phyloP scores from a whole-genome alignment of 2,329 filamentous ascomycete genomes.

The Pseudogymnoascus sp. region DNA sequence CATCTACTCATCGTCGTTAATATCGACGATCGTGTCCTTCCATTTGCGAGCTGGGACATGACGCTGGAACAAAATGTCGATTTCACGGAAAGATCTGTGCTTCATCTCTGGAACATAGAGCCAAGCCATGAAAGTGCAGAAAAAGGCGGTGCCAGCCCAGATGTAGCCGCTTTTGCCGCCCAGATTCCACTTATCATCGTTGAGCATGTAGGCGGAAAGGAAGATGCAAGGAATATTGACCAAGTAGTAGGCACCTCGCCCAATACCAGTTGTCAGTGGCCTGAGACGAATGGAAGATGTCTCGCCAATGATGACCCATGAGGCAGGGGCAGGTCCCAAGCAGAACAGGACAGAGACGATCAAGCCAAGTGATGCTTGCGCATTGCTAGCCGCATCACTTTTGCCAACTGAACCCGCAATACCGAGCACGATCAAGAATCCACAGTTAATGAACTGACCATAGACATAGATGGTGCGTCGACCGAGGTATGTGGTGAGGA shows the following conservation, averaged over 20 bases:
- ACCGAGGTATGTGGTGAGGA: conserved; percentile 57
- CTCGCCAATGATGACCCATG: conserved; percentile 61
- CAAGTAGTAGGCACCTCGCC: conserved; percentile 57
- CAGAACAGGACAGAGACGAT: conserved; percentile 61
- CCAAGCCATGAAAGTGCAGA: conserved; percentile 43
- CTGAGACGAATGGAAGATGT: conserved; percentile 58
- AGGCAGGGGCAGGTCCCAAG: conserved; percentile 54
- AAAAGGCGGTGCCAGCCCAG: conserved; percentile 50
- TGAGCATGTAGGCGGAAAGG: conserved; percentile 54
- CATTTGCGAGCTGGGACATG: conserved; percentile 31
- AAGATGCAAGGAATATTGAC: conserved; percentile 61
- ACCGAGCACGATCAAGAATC: conserved; percentile 51
- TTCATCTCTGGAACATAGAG: conserved; percentile 54
- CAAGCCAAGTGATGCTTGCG: conserved; percentile 55
- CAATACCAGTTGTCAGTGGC: conserved; percentile 58
- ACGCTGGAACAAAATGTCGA: conserved; percentile 41
- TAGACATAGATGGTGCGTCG: conserved; percentile 59
- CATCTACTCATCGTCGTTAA: conserved; percentile 55
- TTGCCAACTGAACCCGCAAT: conserved; percentile 46
- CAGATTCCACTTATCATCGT: conserved; percentile 38
- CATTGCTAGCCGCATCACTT: conserved; percentile 32
- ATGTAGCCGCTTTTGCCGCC: conserved; percentile 52
- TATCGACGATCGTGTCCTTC: conserved; percentile 48
- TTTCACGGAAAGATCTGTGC: conserved; percentile 41
- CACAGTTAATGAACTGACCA: conserved; percentile 47